phyloP scores from a whole-genome alignment of 208 protist genomes.

The Lotmaria passim region DNA sequence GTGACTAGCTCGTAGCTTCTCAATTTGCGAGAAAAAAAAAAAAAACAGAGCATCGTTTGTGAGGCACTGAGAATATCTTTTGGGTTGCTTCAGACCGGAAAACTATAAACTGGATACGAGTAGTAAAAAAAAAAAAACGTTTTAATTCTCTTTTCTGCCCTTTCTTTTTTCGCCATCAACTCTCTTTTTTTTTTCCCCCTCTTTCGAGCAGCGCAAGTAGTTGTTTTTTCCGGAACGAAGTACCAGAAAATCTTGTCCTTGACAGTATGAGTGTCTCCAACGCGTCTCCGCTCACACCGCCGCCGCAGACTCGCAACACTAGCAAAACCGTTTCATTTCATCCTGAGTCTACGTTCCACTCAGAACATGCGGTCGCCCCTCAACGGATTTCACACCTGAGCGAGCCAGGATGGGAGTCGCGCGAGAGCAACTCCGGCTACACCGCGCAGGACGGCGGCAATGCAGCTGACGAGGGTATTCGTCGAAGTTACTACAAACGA shows the following conservation, averaged over 20 bases:
- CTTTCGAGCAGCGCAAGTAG: background rate
- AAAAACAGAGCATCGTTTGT: background rate
- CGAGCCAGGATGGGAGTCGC: conserved; percentile 53
- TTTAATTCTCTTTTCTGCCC: too few relatives aligned
- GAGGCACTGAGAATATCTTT: background rate
- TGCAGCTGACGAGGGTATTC: conserved; percentile 28
- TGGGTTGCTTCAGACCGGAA: too few relatives aligned
- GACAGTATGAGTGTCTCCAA: conserved; percentile 8
- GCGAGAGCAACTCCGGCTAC: conserved; percentile 62
- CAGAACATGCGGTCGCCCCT: conserved; percentile 14
- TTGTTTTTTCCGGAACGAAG: too few relatives aligned
- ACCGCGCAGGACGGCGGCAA: conserved; percentile 34
- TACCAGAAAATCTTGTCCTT: background rate
- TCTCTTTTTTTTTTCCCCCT: background rate
- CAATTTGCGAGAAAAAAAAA: conserved; percentile 13
- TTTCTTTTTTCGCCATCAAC: too few relatives aligned
- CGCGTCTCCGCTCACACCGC: background rate
- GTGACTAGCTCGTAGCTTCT: background rate
- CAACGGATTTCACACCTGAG: conserved; percentile 22
- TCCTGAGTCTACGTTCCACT: conserved; percentile 17
- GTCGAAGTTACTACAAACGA: conserved; percentile 45
- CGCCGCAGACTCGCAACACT: background rate
- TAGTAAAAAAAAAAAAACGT: conserved; percentile 9
- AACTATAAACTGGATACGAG: too few relatives aligned
- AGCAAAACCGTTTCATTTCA: conserved; percentile 24